Percentiles rank a stretch among this genome's conserved stretches.
These are phyloP conservation scores for Fusarium sp. DNA, from an alignment of 2,329 filamentous ascomycete species.

Conservation along the genomic window DNA sequence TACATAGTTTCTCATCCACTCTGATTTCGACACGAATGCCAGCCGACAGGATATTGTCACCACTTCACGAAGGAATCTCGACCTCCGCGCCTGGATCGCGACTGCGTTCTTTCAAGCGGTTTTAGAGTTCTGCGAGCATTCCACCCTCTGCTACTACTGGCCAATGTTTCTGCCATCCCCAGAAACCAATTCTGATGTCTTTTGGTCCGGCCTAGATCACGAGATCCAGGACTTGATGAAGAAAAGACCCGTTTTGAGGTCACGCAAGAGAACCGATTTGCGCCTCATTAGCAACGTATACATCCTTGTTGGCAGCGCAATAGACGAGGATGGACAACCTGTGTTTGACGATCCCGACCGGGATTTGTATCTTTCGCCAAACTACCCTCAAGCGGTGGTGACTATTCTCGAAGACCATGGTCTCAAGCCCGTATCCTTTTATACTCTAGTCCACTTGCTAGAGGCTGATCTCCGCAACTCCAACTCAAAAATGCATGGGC, in stretches of 20 bases:
- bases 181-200: background rate
- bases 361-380: conserved; percentile 26
- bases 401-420: conserved; percentile 14
- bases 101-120: conserved; percentile 3
- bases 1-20: conserved; percentile 42
- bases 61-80: conserved; percentile 23
- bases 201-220: conserved; percentile 22
- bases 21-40: conserved; percentile 33
- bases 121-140: conserved; percentile 33
- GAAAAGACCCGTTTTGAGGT: background rate
- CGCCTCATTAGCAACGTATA: conserved; percentile 4
- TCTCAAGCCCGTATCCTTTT: accelerated
- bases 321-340: conserved; percentile 6
- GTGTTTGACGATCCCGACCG: conserved; percentile 18
- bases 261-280: background rate
- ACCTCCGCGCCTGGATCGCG: conserved; percentile 15
- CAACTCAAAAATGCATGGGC: conserved; percentile 16
- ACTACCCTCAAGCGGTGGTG: background rate
- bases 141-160: conserved; percentile 30
- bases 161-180: conserved; percentile 29
- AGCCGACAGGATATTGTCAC: conserved; percentile 33
- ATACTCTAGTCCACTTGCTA: background rate
- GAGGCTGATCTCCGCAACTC: conserved; percentile 1
- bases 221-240: conserved; percentile 3
- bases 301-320: background rate